These are phyloP conservation scores for Brassica nigra DNA, from an alignment of 345 rosid species.

Conservation along the genomic window DNA sequence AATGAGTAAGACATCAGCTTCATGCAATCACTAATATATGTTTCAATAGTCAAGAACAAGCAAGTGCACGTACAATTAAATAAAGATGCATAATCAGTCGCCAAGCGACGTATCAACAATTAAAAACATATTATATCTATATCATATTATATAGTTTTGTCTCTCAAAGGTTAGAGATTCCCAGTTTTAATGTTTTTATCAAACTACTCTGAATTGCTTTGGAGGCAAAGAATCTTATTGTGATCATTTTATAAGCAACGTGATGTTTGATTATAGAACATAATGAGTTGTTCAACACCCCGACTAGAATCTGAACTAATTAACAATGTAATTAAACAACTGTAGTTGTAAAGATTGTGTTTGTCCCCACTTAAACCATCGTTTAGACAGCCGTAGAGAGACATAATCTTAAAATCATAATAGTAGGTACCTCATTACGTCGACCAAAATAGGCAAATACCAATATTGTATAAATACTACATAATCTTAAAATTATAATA, in stretches of 20 bases:
- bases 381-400: slow-evolving; percentile 21
- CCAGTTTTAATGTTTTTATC: background rate
- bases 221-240: slow-evolving; percentile 24
- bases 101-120: slow-evolving; percentile 16
- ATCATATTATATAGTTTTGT: slow-evolving; percentile 3
- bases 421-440: slow-evolving; percentile 23
- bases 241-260: background rate
- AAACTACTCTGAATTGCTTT: slow-evolving; percentile 17
- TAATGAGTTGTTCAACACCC: slow-evolving; percentile 50
- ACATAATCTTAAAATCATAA: too few species aligned
- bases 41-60: background rate
- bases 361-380: slow-evolving; percentile 38
- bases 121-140: background rate
- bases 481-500: background rate
- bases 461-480: slow-evolving; percentile 10
- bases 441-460: slow-evolving; percentile 24
- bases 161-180: background rate
- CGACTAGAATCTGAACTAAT: slow-evolving; percentile 26
- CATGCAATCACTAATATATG: background rate
- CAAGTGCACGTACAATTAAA: slow-evolving; percentile 25
- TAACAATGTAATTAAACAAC: slow-evolving; percentile 12
- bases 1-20: slow-evolving; percentile 11
- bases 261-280: slow-evolving; percentile 23
- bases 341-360: slow-evolving; percentile 44
- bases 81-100: slow-evolving; percentile 1